A percentile compares a stretch with the other conserved stretches of the same genome.
Conservation (phyloP, 192 early-diverging fungal genomes). For the Podila verticillata region DNA sequence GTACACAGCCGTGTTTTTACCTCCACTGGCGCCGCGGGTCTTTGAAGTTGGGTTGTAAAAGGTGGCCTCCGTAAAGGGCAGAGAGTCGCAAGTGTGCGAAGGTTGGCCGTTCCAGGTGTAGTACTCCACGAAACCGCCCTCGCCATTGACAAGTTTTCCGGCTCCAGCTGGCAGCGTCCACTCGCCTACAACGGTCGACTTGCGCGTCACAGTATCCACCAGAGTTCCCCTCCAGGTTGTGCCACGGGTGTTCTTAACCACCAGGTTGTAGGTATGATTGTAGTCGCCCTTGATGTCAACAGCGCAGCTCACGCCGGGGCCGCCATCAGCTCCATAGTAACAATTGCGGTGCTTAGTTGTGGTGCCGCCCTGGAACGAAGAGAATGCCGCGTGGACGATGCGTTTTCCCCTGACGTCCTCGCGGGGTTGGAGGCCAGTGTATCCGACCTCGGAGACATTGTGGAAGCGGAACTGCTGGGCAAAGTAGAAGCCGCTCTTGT, state of each 20-base stretch:
- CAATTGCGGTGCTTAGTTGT: conserved; percentile 16
- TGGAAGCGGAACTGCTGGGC: conserved; percentile 26
- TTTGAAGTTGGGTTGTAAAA: conserved; percentile 19
- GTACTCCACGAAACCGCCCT: conserved; percentile 21
- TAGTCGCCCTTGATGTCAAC: conserved; percentile 16
- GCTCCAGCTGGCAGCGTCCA: conserved; percentile 19
- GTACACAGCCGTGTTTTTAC: conserved; percentile 2
- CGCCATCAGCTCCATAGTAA: conserved; percentile 6
- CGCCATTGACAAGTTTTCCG: conserved; percentile 9
- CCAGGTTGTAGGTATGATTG: conserved; percentile 10
- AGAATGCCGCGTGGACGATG: conserved; percentile 18
- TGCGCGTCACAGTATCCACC: conserved; percentile 11
- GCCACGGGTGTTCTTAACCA: conserved; percentile 1
- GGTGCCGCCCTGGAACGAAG: conserved; percentile 17
- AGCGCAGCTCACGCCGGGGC: conserved; percentile 20
- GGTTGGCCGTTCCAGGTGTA: conserved; percentile 10
- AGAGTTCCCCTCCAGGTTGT: conserved; percentile 24
- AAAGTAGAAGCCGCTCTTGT: conserved; percentile 30
- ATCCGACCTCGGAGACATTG: not conserved
- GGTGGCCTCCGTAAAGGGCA: conserved; percentile 15
- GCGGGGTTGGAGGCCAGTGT: conserved; percentile 27
- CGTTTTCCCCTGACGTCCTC: conserved; percentile 6
- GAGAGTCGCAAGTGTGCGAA: conserved; percentile 6
- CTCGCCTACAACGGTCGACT: conserved; percentile 3
- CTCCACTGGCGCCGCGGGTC: conserved; percentile 3